Evolutionary conservation across 2,329 filamentous ascomycete species (phyloP).

Genomic region (Diaporthe ilicicola): DNA sequence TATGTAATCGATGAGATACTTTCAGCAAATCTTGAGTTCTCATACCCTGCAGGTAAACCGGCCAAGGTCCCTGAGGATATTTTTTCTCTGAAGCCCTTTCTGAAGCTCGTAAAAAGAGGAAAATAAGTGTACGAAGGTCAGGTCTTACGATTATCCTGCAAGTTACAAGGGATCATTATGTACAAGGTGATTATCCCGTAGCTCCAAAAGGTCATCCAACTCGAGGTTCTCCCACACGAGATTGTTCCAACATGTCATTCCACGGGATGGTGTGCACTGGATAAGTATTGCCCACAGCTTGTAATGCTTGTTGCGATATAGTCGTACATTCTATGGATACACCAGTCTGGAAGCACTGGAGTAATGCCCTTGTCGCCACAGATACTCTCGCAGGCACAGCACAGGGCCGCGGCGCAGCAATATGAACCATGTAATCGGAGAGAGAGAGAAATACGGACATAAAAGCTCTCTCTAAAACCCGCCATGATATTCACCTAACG

Average conservation of each 20-base stretch:
- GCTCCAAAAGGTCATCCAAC: background rate
- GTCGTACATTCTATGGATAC: background rate
- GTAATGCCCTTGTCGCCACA: background rate
- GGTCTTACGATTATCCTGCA: no score
- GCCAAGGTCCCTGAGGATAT: no score
- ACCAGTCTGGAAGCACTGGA: background rate
- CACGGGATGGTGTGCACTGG: background rate
- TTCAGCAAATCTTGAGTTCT: no score
- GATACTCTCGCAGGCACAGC: background rate
- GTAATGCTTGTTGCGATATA: background rate
- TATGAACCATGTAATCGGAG: background rate
- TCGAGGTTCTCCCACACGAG: no score
- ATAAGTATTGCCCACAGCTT: no score
- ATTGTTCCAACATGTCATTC: background rate
- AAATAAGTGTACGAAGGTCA: no score
- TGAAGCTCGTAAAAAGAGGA: no score
- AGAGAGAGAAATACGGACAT: slow-evolving; percentile 13
- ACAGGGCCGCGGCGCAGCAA: background rate
- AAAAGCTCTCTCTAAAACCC: slow-evolving; percentile 22
- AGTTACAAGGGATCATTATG: background rate
- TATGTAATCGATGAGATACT: no score
- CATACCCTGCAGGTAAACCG: no score
- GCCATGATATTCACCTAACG: background rate
- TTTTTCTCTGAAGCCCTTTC: no score
- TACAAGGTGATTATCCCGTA: no score